Evolutionary conservation across 305 asterid species (phyloP).

Genomic region (Fraxinus velutina): DNA sequence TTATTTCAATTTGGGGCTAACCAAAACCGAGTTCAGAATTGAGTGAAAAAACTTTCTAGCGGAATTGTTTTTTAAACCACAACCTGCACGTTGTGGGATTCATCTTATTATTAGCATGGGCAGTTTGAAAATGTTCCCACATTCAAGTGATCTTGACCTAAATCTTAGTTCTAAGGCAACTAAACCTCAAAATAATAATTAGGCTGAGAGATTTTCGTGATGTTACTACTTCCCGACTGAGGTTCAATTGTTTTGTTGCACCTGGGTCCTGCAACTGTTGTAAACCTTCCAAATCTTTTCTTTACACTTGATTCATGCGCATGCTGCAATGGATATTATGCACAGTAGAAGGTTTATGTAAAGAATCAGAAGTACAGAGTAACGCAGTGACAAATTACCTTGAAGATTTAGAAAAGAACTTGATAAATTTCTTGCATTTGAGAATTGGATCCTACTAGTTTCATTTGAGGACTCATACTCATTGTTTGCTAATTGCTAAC

Average conservation of each 20-base stretch:
- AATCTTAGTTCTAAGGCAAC: neutral
- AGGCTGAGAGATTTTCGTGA: neutral
- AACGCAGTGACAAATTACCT: neutral
- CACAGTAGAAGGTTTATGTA: neutral
- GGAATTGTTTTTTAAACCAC: neutral
- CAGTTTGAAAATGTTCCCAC: neutral
- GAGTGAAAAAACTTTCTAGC: neutral
- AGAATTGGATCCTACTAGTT: neutral
- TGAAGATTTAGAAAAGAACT: neutral
- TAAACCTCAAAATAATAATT: neutral
- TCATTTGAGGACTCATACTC: neutral
- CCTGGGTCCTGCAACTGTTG: neutral
- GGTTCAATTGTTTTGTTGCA: neutral
- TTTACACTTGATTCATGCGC: neutral
- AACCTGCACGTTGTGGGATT: neutral
- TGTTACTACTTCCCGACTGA: neutral
- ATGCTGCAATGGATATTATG: neutral
- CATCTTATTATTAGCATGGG: neutral
- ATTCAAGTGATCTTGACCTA: neutral
- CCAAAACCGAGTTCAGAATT: neutral
- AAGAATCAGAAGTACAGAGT: neutral
- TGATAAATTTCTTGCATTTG: neutral
- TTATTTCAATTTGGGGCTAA: neutral
- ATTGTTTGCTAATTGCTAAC: neutral
- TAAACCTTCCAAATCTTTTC: neutral